A percentile compares a stretch with the other conserved stretches of the same genome.
phyloP scores from a whole-genome alignment of 345 rosid genomes.

The Pseudoturritis turrita region DNA sequence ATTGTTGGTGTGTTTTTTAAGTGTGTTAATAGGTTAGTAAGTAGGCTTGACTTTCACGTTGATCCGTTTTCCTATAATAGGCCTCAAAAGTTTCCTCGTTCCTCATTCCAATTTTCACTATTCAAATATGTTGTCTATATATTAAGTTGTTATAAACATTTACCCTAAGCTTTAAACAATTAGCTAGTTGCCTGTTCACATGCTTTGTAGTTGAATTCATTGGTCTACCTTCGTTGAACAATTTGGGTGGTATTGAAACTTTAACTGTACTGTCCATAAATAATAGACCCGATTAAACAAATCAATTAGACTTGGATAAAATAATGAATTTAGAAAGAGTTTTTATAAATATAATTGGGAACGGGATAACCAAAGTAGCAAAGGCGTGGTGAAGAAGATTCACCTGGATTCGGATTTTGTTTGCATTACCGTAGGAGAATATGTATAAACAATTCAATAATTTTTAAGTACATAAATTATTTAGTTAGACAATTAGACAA shows the following conservation, averaged over 20 bases:
- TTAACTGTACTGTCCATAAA: not conserved
- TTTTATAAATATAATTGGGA: not conserved
- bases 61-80: conserved; percentile 17
- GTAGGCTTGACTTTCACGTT: conserved; percentile 34
- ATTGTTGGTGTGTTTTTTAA: not conserved
- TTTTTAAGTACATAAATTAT: not conserved
- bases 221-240: conserved; percentile 1
- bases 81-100: conserved; percentile 16
- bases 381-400: conserved; percentile 33
- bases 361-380: conserved; percentile 10
- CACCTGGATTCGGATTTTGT: conserved; percentile 25
- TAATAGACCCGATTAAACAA: not conserved
- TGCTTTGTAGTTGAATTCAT: not conserved
- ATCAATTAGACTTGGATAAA: not conserved
- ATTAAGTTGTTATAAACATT: not conserved
- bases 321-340: not conserved
- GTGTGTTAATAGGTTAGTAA: conserved; percentile 9
- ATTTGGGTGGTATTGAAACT: not conserved
- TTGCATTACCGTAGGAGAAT: not conserved
- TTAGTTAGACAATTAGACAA: conserved; percentile 4
- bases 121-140: conserved; percentile 5
- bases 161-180: not conserved
- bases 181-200: not conserved
- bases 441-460: not conserved
- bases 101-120: conserved; percentile 1